These are phyloP conservation scores for Solanum ossicruentum DNA, from an alignment of 257 asterid genomes.

Conservation along the genomic window DNA sequence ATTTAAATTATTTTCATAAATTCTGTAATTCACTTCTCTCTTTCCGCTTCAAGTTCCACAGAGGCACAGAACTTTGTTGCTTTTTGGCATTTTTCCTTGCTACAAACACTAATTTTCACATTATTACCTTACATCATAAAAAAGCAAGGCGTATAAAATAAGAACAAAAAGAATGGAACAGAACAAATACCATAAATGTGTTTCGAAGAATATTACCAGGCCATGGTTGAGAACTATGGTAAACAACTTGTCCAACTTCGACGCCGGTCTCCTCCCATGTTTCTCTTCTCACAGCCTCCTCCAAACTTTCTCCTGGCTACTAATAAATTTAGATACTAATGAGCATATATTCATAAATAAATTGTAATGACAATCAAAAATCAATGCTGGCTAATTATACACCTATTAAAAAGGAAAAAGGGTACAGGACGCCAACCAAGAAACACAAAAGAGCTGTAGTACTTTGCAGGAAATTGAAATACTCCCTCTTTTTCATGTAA, in stretches of 20 bases:
- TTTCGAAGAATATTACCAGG: slow-evolving; percentile 43
- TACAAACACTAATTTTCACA: not conserved
- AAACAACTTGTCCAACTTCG: slow-evolving; percentile 89
- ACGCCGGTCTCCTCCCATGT: slow-evolving; percentile 92
- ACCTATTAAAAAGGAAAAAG: not conserved
- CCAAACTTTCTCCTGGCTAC: slow-evolving; percentile 95
- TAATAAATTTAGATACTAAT: not conserved
- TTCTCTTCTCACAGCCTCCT: slow-evolving; percentile 97
- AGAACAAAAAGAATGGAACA: not conserved
- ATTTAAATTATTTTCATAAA: not conserved
- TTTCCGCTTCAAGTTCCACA: not conserved
- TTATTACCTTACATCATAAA: not conserved
- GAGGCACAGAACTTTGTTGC: too few species aligned
- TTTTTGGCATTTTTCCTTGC: not conserved
- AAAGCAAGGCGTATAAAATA: not conserved
- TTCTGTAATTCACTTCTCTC: not conserved
- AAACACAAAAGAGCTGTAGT: not conserved
- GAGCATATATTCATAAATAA: not conserved
- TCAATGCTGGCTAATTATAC: not conserved
- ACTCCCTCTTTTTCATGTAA: not conserved
- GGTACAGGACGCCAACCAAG: not conserved
- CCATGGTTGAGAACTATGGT: slow-evolving; percentile 99
- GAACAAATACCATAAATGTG: not conserved
- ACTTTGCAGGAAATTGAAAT: not conserved
- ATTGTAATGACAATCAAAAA: not conserved